These are phyloP conservation scores for Blastocystis hominis DNA, from an alignment of 352 stramenopile species.

Conservation along the genomic window DNA sequence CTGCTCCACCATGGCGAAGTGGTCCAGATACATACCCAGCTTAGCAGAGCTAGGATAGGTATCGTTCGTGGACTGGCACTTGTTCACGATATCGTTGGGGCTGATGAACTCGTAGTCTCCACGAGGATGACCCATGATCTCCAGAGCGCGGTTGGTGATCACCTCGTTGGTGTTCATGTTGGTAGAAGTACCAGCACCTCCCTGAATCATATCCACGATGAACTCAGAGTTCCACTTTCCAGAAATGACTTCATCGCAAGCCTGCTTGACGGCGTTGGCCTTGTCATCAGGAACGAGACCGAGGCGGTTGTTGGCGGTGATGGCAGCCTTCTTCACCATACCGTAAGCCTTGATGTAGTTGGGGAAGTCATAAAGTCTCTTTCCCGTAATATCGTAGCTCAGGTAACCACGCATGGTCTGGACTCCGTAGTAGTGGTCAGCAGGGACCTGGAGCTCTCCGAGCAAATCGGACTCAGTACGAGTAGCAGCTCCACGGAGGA, in stretches of 20 bases:
- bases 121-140: slow-evolving; percentile 56
- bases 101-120: slow-evolving; percentile 63
- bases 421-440: slow-evolving; percentile 55
- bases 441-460: slow-evolving; percentile 34
- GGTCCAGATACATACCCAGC: slow-evolving; percentile 65
- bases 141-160: too few relatives aligned
- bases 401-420: slow-evolving; percentile 51
- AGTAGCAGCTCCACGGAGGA: slow-evolving; percentile 52
- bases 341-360: slow-evolving; percentile 53
- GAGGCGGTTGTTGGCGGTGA: slow-evolving; percentile 29
- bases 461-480: slow-evolving; percentile 57
- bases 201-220: slow-evolving; percentile 67
- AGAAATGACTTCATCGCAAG: slow-evolving; percentile 59
- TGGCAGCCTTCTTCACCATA: slow-evolving; percentile 56
- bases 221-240: slow-evolving; percentile 70
- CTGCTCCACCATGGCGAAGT: slow-evolving; percentile 58
- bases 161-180: slow-evolving; percentile 95
- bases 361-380: slow-evolving; percentile 53
- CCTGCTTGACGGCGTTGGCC: slow-evolving; percentile 25
- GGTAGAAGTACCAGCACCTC: slow-evolving; percentile 88
- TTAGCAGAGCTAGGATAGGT: slow-evolving; percentile 67
- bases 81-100: slow-evolving; percentile 71
- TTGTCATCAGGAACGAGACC: slow-evolving; percentile 43
- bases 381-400: slow-evolving; percentile 47
- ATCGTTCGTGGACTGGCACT: slow-evolving; percentile 70